Evolutionary conservation across 208 protist genomes (phyloP).

Genomic region (Leishmania major): DNA sequence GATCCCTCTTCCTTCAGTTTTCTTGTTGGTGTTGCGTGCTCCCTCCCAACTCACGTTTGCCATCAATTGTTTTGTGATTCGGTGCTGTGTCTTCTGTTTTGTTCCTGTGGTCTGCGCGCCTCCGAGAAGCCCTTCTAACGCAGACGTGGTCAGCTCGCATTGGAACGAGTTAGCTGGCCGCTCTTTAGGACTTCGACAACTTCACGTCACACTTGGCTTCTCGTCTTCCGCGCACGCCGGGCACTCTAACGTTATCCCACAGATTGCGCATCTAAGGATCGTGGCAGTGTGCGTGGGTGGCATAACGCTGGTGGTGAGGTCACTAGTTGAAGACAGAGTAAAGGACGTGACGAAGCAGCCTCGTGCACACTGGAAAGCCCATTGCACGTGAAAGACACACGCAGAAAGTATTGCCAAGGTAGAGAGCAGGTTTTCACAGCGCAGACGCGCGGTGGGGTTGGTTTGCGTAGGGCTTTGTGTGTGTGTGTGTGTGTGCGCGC

Average conservation of each 20-base stretch:
- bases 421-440: background rate
- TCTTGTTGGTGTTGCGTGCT: background rate
- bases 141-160: background rate
- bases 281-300: background rate
- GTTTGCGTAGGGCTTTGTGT: background rate
- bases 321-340: background rate
- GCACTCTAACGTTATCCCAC: background rate
- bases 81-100: slow-evolving; percentile 12
- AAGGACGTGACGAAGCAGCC: background rate
- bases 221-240: background rate
- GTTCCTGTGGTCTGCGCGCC: background rate
- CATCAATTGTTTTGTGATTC: background rate
- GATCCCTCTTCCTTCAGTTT: background rate
- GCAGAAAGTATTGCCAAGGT: background rate
- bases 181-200: background rate
- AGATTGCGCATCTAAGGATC: background rate
- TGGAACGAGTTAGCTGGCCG: background rate
- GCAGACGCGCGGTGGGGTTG: too few species aligned
- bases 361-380: background rate
- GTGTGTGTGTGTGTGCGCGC: background rate
- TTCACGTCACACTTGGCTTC: background rate
- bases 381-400: background rate
- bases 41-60: background rate
- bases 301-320: background rate
- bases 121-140: background rate